Evolutionary conservation across 441 rosid species (phyloP).

Genomic region (Populus tomentosa): DNA sequence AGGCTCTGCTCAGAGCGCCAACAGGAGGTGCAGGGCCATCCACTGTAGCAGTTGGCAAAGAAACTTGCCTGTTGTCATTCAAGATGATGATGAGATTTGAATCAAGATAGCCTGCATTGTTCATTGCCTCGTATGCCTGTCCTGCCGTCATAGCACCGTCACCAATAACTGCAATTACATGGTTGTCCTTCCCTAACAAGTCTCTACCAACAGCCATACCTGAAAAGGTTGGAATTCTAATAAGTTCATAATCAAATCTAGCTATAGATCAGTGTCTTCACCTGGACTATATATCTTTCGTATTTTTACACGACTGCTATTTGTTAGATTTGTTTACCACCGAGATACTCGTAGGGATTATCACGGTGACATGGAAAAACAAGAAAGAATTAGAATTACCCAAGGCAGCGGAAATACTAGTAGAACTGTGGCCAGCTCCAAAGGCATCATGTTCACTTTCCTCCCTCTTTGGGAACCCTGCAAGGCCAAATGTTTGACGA

Average conservation of each 20-base stretch:
- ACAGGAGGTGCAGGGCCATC: constrained; percentile 56
- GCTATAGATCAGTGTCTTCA: no score
- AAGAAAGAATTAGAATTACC: constrained; percentile 17
- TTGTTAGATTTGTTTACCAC: no score
- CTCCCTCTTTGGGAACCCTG: constrained; percentile 45
- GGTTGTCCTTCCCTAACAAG: constrained; percentile 34
- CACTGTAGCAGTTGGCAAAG: constrained; percentile 51
- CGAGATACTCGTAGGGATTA: no score
- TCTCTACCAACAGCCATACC: constrained; percentile 58
- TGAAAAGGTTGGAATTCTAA: neutral
- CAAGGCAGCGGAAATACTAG: constrained; percentile 51
- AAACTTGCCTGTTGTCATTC: constrained; percentile 48
- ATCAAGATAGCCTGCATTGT: constrained; percentile 49
- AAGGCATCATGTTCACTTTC: constrained; percentile 48
- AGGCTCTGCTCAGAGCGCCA: constrained; percentile 43
- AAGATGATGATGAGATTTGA: constrained; percentile 42
- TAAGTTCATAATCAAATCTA: no score
- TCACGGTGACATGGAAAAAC: no score
- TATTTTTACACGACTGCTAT: neutral
- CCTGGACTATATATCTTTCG: no score
- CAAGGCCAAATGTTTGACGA: constrained; percentile 38
- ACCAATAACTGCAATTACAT: constrained; percentile 46
- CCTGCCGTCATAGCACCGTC: constrained; percentile 62
- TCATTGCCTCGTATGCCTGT: constrained; percentile 53
- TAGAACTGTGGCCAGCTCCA: constrained; percentile 54